Evolutionary conservation across 805 yeast genomes (phyloP).

Genomic region (Saturnispora zaruensis): DNA sequence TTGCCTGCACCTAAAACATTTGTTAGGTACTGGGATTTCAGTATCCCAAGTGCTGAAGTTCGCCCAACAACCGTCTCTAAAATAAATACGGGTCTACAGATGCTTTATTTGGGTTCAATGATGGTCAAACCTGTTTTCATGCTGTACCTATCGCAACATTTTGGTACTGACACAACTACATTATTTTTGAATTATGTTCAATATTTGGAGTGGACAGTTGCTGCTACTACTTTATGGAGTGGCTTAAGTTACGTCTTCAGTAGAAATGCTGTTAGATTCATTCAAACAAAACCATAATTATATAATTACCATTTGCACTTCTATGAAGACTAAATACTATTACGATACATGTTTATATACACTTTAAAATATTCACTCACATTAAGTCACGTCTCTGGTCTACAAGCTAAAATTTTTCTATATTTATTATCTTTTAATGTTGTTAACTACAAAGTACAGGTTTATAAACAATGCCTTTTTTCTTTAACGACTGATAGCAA

Average conservation of each 20-base stretch:
- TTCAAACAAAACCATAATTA: conserved; percentile 3
- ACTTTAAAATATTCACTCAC: background rate
- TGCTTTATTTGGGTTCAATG: conserved; percentile 70
- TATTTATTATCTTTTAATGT: background rate
- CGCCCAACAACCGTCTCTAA: conserved; percentile 82
- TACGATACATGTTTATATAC: background rate
- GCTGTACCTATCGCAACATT: conserved; percentile 27
- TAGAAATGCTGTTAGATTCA: conserved; percentile 52
- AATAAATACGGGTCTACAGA: conserved; percentile 84
- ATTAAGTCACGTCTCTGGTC: background rate
- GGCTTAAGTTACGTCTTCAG: conserved; percentile 71
- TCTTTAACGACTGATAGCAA: conserved; percentile 71
- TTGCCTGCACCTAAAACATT: conserved; percentile 71
- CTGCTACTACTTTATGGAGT: conserved; percentile 64
- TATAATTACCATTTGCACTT: background rate
- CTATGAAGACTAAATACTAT: background rate
- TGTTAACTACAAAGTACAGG: conserved; percentile 4
- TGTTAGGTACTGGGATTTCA: conserved; percentile 66
- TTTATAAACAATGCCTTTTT: background rate
- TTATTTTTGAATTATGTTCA: conserved; percentile 20
- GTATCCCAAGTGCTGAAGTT: conserved; percentile 75
- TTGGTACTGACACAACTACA: conserved; percentile 19
- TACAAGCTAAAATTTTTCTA: background rate
- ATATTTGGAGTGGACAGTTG: conserved; percentile 46
- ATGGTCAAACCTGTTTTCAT: conserved; percentile 46